A percentile compares a stretch with the other conserved stretches of the same genome.
Evolutionary conservation across 2,329 filamentous ascomycete genomes (phyloP).

Genomic region (Colletotrichum scovillei): DNA sequence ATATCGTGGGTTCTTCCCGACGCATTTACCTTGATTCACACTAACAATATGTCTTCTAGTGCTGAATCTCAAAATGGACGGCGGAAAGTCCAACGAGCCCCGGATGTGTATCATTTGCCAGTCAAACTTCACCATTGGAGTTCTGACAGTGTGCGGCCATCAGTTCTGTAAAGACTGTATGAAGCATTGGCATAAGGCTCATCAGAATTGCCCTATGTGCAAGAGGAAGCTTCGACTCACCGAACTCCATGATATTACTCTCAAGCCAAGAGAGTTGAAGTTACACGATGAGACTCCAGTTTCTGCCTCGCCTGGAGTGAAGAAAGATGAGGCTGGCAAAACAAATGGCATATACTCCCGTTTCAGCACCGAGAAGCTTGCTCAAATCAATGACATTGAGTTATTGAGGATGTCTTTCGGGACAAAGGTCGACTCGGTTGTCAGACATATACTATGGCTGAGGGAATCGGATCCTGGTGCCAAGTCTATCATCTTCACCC

Average conservation of each 20-base stretch:
- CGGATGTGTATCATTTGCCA: conserved; percentile 90
- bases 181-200: conserved; percentile 77
- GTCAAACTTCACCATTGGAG: conserved; percentile 78
- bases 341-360: conserved; percentile 77
- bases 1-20: conserved; percentile 64
- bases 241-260: conserved; percentile 86
- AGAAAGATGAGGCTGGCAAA: conserved; percentile 38
- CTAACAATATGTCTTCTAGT: conserved; percentile 48
- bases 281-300: conserved; percentile 60
- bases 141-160: conserved; percentile 89
- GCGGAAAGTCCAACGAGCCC: conserved; percentile 71
- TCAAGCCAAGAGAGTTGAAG: conserved; percentile 80
- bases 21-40: no score
- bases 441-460: conserved; percentile 87
- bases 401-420: conserved; percentile 80
- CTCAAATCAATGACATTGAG: conserved; percentile 85
- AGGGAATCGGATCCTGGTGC: conserved; percentile 85
- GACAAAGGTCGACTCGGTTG: conserved; percentile 88
- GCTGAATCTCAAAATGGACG: conserved; percentile 64
- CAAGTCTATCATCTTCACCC: conserved; percentile 95
- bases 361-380: conserved; percentile 77
- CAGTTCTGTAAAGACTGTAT: conserved; percentile 93
- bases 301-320: not conserved
- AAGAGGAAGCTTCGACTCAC: conserved; percentile 73
- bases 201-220: conserved; percentile 86